A percentile compares a stretch with the other conserved stretches of the same genome.
phyloP scores from a whole-genome alignment of 2,329 filamentous ascomycete genomes.

The Chrysoporthe austroafricana region DNA sequence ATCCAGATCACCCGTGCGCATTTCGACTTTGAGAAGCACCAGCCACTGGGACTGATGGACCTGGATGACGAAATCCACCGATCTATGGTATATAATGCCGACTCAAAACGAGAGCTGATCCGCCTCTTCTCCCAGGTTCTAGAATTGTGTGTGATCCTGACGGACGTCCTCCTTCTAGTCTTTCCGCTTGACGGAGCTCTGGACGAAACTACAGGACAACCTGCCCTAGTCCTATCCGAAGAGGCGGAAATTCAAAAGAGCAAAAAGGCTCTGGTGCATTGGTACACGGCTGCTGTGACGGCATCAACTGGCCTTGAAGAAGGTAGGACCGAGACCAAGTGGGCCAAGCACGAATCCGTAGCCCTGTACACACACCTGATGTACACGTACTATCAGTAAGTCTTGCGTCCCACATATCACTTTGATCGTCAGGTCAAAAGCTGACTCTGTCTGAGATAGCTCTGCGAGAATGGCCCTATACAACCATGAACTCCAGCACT shows the following conservation, averaged over 20 bases:
- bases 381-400: constrained; percentile 57
- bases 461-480: constrained; percentile 38
- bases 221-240: constrained; percentile 35
- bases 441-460: neutral
- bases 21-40: constrained; percentile 43
- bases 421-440: neutral
- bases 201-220: neutral
- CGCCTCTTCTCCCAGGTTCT: constrained; percentile 51
- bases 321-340: constrained; percentile 40
- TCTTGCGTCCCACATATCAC: constrained; percentile 31
- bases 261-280: constrained; percentile 43
- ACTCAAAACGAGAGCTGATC: constrained; percentile 49
- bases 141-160: constrained; percentile 50
- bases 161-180: constrained; percentile 50
- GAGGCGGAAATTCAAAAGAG: constrained; percentile 39
- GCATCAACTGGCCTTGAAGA: constrained; percentile 37
- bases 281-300: constrained; percentile 46
- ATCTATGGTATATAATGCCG: constrained; percentile 50
- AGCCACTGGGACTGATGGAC: constrained; percentile 46
- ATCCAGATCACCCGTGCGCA: constrained; percentile 50
- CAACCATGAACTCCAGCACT: constrained; percentile 51
- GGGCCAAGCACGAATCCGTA: constrained; percentile 49
- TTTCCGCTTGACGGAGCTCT: constrained; percentile 47
- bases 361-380: constrained; percentile 52
- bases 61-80: constrained; percentile 47